phyloP scores from a whole-genome alignment of 139 green algal species.

The Tetraselmis chui region DNA sequence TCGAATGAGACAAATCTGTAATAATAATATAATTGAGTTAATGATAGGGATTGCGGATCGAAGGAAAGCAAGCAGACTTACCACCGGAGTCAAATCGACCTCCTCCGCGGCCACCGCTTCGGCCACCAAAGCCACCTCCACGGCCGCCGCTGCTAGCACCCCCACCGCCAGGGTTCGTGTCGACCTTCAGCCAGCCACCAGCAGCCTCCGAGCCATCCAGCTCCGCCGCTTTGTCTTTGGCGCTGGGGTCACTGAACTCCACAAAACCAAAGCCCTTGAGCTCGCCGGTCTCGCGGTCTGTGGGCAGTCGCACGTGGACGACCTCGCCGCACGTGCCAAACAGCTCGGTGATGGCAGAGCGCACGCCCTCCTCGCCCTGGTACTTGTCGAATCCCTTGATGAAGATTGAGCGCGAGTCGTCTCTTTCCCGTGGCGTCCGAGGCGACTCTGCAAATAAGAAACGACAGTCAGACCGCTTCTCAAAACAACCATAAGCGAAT shows the following conservation, averaged over 20 bases:
- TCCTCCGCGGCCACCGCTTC: conserved; percentile 11
- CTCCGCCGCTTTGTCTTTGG: conserved; percentile 47
- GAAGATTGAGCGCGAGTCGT: conserved; percentile 68
- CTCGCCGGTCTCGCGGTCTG: conserved; percentile 59
- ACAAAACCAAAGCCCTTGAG: conserved; percentile 75
- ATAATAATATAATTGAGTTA: too few species aligned
- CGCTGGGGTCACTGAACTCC: conserved; percentile 51
- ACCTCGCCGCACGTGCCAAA: conserved; percentile 56
- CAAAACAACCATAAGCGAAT: too few species aligned
- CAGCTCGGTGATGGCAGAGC: conserved; percentile 46
- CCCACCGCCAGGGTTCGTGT: conserved; percentile 30
- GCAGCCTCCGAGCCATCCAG: conserved; percentile 48
- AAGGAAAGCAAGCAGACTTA: background rate
- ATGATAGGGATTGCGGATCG: too few species aligned
- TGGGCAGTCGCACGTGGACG: conserved; percentile 55
- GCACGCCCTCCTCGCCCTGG: conserved; percentile 56
- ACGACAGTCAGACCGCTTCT: background rate
- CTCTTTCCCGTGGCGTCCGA: conserved; percentile 31
- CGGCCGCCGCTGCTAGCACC: conserved; percentile 23
- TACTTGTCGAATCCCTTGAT: conserved; percentile 71
- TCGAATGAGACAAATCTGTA: too few species aligned
- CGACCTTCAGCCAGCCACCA: conserved; percentile 55
- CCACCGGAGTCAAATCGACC: background rate
- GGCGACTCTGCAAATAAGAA: conserved; percentile 5
- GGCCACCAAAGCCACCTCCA: conserved; percentile 3